Conservation (phyloP, 148 eudicot genomes). For the Rheum nobile region DNA sequence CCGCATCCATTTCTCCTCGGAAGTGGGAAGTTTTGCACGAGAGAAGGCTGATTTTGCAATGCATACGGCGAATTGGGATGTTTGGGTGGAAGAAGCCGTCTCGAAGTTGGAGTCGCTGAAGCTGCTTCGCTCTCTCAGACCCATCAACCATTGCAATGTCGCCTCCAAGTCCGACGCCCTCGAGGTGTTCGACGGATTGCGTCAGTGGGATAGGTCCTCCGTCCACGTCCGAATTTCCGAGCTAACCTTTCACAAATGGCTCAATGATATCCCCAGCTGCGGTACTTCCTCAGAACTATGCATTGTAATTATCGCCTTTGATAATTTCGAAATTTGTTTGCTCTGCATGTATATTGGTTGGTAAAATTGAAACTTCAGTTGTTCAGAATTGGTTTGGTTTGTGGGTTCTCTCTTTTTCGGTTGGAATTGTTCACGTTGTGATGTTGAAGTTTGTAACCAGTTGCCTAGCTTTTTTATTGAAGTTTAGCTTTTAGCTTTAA, state of each 20-base stretch:
- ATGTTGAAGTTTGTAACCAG: not conserved
- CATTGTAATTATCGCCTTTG: conserved; percentile 1
- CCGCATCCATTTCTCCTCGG: not conserved
- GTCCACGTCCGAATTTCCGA: conserved; percentile 53
- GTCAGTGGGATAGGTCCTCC: conserved; percentile 69
- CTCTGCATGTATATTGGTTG: not conserved
- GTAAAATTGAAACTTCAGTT: not conserved
- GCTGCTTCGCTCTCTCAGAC: no score
- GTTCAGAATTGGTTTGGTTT: not conserved
- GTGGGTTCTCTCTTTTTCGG: not conserved
- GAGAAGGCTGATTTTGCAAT: not conserved
- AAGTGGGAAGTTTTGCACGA: not conserved
- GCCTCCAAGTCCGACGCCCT: no score
- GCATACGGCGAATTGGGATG: no score
- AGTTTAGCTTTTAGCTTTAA: no score
- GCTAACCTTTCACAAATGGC: conserved; percentile 56
- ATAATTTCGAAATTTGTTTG: not conserved
- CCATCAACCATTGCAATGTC: no score
- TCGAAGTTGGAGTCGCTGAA: no score
- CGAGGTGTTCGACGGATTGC: conserved; percentile 54
- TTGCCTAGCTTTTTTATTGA: not conserved
- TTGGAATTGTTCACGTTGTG: not conserved
- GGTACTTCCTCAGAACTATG: conserved; percentile 29
- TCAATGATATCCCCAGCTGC: conserved; percentile 58
- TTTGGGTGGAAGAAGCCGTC: no score